Base-by-base conservation (phyloP, 2,329 filamentous ascomycete species). In the Colletotrichum truncatum region DNA sequence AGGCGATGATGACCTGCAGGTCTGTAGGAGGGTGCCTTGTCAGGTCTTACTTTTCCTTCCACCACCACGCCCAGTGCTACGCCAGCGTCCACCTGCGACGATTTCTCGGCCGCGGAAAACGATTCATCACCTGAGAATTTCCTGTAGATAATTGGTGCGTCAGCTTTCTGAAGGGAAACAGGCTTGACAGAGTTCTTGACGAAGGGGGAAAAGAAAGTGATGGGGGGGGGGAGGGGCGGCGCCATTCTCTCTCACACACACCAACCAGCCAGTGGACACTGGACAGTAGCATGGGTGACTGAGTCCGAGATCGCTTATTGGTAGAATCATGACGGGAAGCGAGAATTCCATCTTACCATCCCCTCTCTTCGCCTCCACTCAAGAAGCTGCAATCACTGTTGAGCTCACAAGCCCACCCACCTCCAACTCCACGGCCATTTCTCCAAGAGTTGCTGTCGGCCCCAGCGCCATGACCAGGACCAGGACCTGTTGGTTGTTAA, bases 381-480 rank as follows among this genome's bases (percentile, higher is more conserved):
- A 98, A 81, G 78, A 95, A 97, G 65, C 87, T 90, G 73, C 94
- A 97, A 76, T 97, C 93, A 14, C 93, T 93, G 79, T 97, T 95
- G 56, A 87, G 75, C 65, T 88, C 85, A 74, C 93, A 94, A 39
- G 88, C 84, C 95, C 95, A 99, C 26, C 91, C 91, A 36, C 93
- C 93, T 25, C 85, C 82, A 38, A 94, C 86, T 18, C 91, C 91
- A 21, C 79, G 83, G 0, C 86, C 87, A 66, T 77, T 79, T 69
- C 79, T 84, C 90, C 90, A 93, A 67, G 60, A 73, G 70, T 74
- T 77, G 53, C 72, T 77, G 63, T 53, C 57, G 34, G 32, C 34
- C 23, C 9, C 26, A 30, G 28, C 26, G 34, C 46, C 28, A 32
- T 26, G 14, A 23, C 28, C 26, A 49, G 46, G 46, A 26, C 36